These are phyloP conservation scores for Rhizophora apiculata DNA, from an alignment of 345 rosid genomes.

Conservation along the genomic window DNA sequence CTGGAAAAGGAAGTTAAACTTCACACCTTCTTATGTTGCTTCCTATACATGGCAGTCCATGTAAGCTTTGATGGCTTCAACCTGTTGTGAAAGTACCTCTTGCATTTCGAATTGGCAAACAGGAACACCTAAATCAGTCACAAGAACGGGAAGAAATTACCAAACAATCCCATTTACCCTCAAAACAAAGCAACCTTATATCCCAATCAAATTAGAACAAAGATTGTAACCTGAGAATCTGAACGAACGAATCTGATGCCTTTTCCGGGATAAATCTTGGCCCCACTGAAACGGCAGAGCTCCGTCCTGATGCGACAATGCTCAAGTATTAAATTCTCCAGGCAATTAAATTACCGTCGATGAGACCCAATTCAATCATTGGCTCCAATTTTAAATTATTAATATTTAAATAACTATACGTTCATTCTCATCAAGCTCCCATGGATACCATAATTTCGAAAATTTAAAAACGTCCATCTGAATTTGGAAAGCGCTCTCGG, in stretches of 20 bases:
- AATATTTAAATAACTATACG: no score
- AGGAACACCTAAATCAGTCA: slow-evolving; percentile 25
- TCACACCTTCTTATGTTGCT: slow-evolving; percentile 39
- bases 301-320: slow-evolving; percentile 17
- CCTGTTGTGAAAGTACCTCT: slow-evolving; percentile 37
- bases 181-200: background rate
- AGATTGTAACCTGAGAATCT: slow-evolving; percentile 26
- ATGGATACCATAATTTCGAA: no score
- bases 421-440: no score
- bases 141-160: background rate
- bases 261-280: slow-evolving; percentile 32
- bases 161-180: background rate
- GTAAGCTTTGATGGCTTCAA: slow-evolving; percentile 38
- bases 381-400: no score
- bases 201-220: background rate
- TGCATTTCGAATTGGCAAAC: slow-evolving; percentile 37
- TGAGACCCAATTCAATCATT: no score
- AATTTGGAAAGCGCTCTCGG: no score
- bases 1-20: no score
- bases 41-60: slow-evolving; percentile 38
- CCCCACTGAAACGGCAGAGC: slow-evolving; percentile 33
- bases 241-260: slow-evolving; percentile 30
- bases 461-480: no score
- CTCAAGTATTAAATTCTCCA: background rate
- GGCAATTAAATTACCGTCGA: no score